phyloP scores from a whole-genome alignment of 1,284 basidiomycete species.

The Ustilago xerochloae region DNA sequence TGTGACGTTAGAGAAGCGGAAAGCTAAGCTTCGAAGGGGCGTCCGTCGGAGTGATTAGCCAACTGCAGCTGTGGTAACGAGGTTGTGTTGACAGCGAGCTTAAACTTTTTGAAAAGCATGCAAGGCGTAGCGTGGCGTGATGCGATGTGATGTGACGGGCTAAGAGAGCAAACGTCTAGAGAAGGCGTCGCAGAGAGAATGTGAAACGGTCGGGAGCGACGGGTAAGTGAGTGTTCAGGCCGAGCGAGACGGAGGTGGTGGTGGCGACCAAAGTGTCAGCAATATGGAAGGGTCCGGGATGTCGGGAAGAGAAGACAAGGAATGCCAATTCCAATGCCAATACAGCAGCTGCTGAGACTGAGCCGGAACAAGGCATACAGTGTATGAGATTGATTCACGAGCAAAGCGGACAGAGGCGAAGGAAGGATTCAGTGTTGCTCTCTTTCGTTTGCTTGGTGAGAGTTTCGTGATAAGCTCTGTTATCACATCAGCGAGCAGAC shows the following conservation, averaged over 20 bases:
- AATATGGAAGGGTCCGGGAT: conserved; percentile 9
- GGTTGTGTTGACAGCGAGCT: background rate
- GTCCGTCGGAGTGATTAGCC: background rate
- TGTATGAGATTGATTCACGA: background rate
- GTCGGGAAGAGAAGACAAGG: background rate
- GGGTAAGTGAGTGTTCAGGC: background rate
- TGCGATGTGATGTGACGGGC: background rate
- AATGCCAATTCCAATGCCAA: background rate
- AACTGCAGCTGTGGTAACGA: background rate
- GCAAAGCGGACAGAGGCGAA: background rate
- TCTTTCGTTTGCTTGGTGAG: no score
- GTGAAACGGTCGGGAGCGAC: background rate
- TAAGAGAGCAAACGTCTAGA: background rate
- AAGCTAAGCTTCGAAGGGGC: background rate
- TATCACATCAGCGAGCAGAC: background rate
- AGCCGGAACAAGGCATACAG: background rate
- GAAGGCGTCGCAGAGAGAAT: background rate
- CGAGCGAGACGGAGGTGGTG: background rate
- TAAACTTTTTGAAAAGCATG: background rate
- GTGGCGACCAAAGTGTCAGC: background rate
- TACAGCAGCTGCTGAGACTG: no score
- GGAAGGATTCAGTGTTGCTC: background rate
- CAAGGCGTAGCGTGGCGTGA: no score
- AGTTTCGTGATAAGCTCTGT: background rate
- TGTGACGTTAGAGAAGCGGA: background rate